Evolutionary conservation across 1,139 yeast genomes (phyloP), one percentile per base, ranked within the genome.

Genomic region (Kluyveromyces sp.): DNA sequence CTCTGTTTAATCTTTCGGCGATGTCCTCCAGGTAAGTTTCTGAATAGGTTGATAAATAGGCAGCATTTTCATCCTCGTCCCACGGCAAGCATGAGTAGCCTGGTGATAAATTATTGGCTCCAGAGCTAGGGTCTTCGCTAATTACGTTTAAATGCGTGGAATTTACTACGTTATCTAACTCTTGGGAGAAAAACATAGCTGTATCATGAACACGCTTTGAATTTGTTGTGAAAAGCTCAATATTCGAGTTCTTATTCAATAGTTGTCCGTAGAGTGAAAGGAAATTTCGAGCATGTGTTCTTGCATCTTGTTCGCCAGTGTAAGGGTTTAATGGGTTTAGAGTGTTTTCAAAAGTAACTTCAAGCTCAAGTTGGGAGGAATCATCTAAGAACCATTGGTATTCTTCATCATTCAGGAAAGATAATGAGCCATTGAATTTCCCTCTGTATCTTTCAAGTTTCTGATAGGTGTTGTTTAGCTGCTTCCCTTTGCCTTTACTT

Each of bases 91-190:
- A 70, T 3, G 66, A 65, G 37, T 56, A 54, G 29, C 52, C 53
- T 5, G 76, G 68, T 1, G 74, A 69, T 49, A 73, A 56, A 34
- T 67, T 53, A 52, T 73, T 68, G 29, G 72, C 73, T 40, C 78
- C 77, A 47, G 60, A 61, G 2, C 53, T 51, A 3, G 50, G 57
- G 10, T 55, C 52, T 53, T 72, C 77, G 42, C 67, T 64, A 26
- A 72, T 34, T 7, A 51, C 42, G 37, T 53, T 53, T 31, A 39
- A 21, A 6, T 31, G 28, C 27, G 50, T 36, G 36, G 53, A 39
- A 26, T 53, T 50, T 39, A 41, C 49, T 15, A 45, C 43, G n/a
- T 45, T 36, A 7, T 44, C 43, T 10, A 44, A 37, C 10, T 42
- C 39, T 7, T 37, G 33, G 8, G 39, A 37, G 33, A 47, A 45